phyloP scores from a whole-genome alignment of 2,329 filamentous ascomycete species.

The Colletotrichum truncatum region DNA sequence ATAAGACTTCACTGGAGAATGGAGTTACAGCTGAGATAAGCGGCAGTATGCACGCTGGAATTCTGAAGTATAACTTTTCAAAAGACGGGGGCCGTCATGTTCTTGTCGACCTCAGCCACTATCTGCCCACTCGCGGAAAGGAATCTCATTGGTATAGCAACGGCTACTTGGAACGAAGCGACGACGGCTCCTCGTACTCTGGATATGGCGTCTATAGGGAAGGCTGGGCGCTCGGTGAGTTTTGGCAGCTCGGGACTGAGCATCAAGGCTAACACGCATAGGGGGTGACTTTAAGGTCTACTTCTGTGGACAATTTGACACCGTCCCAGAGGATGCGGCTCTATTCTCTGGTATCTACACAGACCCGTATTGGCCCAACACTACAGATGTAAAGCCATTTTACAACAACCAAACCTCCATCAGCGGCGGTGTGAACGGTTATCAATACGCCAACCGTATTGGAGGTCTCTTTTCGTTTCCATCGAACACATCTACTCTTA shows the following conservation, averaged over 20 bases:
- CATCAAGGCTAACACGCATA: neutral
- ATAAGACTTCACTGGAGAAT: conserved; percentile 57
- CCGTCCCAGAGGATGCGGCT: conserved; percentile 40
- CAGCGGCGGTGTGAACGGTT: conserved; percentile 59
- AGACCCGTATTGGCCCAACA: conserved; percentile 48
- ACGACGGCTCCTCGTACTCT: conserved; percentile 49
- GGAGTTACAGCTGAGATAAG: conserved; percentile 59
- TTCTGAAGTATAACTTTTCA: conserved; percentile 62
- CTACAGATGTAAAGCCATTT: conserved; percentile 43
- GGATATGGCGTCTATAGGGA: conserved; percentile 57
- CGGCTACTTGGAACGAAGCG: conserved; percentile 46
- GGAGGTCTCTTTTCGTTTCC: conserved; percentile 61
- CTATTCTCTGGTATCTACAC: conserved; percentile 55
- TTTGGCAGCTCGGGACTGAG: rapidly evolving
- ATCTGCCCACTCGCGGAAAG: conserved; percentile 50
- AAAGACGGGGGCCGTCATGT: conserved; percentile 47
- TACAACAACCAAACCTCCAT: conserved; percentile 63
- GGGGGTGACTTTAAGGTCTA: conserved; percentile 53
- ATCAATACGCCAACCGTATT: conserved; percentile 58
- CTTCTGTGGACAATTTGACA: conserved; percentile 54
- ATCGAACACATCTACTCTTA: conserved; percentile 45
- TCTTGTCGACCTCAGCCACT: conserved; percentile 58
- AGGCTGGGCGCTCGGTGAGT: conserved; percentile 48
- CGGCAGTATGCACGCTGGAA: conserved; percentile 57
- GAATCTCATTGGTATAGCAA: conserved; percentile 52